Conservation (phyloP, 768 basidiomycete genomes). For the Trametes meyenii region DNA sequence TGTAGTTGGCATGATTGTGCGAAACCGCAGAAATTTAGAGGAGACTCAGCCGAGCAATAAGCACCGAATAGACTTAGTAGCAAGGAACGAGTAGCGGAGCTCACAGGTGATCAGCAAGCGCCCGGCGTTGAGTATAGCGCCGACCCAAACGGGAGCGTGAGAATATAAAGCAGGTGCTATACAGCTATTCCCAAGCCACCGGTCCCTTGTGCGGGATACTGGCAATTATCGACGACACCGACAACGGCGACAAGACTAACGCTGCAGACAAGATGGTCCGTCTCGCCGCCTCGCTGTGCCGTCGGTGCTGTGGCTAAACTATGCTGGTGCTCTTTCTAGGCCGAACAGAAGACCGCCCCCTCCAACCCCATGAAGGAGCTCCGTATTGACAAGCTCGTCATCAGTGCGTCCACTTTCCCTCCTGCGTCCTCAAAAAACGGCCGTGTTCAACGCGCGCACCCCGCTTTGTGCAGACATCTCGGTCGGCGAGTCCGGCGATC, state of each 20-base stretch:
- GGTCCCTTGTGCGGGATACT: neutral
- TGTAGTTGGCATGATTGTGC: too few species aligned
- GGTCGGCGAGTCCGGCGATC: conserved; percentile 99
- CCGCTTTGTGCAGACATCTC: conserved; percentile 78
- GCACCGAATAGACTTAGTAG: too few species aligned
- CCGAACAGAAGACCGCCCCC: conserved; percentile 86
- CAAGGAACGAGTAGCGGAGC: too few species aligned
- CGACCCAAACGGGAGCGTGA: neutral
- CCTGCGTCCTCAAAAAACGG: conserved; percentile 4
- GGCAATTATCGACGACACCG: conserved; percentile 20
- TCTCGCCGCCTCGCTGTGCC: neutral
- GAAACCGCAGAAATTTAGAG: too few species aligned
- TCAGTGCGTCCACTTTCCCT: conserved; percentile 71
- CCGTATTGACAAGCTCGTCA: conserved; percentile 97
- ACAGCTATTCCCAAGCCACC: conserved; percentile 31
- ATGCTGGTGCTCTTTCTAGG: conserved; percentile 45
- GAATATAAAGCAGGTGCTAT: conserved; percentile 21
- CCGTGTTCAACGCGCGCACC: conserved; percentile 8
- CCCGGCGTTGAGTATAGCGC: neutral
- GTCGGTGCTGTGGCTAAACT: conserved; percentile 10
- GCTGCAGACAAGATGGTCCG: conserved; percentile 26
- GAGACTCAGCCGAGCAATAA: too few species aligned
- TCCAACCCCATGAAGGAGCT: conserved; percentile 97
- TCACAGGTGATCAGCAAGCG: neutral
- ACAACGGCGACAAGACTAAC: conserved; percentile 27